Evolutionary conservation across 140 eudicot species (phyloP).

Genomic region (Oenanthe javanica): DNA sequence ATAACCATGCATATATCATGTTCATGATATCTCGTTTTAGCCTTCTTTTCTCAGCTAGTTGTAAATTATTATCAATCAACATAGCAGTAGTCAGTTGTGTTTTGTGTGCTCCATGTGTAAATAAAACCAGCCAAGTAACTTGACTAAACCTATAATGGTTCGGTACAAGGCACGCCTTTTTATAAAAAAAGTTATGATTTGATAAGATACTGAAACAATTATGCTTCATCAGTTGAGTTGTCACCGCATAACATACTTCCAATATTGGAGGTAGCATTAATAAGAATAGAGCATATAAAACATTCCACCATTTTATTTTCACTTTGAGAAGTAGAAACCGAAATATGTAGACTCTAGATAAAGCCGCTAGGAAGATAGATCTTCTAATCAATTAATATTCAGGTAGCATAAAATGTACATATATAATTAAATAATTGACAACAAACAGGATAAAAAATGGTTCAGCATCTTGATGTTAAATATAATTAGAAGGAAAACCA

Average conservation of each 20-base stretch:
- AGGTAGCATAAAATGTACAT: background rate
- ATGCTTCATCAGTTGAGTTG: background rate
- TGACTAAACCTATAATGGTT: background rate
- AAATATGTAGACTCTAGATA: background rate
- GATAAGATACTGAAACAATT: background rate
- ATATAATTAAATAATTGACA: background rate
- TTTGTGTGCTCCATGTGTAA: background rate
- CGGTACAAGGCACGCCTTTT: background rate
- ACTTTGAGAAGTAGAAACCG: no score
- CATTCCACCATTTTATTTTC: background rate
- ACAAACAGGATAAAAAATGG: background rate
- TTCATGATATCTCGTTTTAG: background rate
- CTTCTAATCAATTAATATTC: background rate
- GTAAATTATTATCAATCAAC: background rate
- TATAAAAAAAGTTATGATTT: background rate
- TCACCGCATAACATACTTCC: background rate
- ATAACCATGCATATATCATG: background rate
- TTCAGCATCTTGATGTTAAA: conserved; percentile 1
- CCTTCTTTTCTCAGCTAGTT: background rate
- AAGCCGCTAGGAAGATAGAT: background rate
- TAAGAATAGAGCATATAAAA: background rate
- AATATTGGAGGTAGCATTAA: background rate
- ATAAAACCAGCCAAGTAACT: background rate
- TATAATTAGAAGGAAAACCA: no score
- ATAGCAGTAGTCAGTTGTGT: background rate